These are phyloP conservation scores for Ramularia collo-cygni DNA, from an alignment of 2,329 filamentous ascomycete genomes.

Conservation along the genomic window DNA sequence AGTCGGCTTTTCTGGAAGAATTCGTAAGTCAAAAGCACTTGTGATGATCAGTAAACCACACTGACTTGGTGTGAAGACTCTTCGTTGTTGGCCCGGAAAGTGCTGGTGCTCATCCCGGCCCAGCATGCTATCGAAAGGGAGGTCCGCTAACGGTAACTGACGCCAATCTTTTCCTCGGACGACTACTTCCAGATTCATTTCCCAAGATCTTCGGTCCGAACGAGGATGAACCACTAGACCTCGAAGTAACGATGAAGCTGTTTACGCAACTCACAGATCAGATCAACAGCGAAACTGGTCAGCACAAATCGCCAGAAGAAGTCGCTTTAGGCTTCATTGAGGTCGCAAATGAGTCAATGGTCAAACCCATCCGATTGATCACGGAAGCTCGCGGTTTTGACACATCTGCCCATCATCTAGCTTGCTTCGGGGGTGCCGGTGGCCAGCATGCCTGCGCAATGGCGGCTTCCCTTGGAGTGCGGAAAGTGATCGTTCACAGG, in stretches of 20 bases:
- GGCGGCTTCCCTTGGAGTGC: constrained; percentile 70
- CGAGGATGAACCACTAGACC: constrained; percentile 24
- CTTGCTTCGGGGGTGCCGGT: constrained; percentile 81
- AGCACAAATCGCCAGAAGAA: constrained; percentile 62
- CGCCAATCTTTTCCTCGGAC: constrained; percentile 30
- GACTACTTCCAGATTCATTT: constrained; percentile 27
- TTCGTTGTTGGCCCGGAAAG: constrained; percentile 17
- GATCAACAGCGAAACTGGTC: constrained; percentile 27
- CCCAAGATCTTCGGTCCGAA: constrained; percentile 30
- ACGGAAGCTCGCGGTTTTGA: constrained; percentile 86
- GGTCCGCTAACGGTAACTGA: constrained; percentile 32
- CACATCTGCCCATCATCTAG: constrained; percentile 73
- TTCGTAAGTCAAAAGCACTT: constrained; percentile 49
- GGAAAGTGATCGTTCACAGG: constrained; percentile 71
- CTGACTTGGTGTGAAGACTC: constrained; percentile 2
- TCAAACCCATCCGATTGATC: constrained; percentile 73
- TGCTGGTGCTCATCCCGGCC: constrained; percentile 27
- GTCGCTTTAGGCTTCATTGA: constrained; percentile 80
- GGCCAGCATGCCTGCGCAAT: constrained; percentile 83
- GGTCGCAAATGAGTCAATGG: constrained; percentile 83
- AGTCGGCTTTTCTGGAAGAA: constrained; percentile 32
- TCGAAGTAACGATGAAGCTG: constrained; percentile 11
- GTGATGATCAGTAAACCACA: constrained; percentile 68
- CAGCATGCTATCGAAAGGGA: constrained; percentile 31
- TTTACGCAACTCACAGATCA: constrained; percentile 15